Conservation (phyloP, 345 rosid genomes). For the Isatis tinctoria region DNA sequence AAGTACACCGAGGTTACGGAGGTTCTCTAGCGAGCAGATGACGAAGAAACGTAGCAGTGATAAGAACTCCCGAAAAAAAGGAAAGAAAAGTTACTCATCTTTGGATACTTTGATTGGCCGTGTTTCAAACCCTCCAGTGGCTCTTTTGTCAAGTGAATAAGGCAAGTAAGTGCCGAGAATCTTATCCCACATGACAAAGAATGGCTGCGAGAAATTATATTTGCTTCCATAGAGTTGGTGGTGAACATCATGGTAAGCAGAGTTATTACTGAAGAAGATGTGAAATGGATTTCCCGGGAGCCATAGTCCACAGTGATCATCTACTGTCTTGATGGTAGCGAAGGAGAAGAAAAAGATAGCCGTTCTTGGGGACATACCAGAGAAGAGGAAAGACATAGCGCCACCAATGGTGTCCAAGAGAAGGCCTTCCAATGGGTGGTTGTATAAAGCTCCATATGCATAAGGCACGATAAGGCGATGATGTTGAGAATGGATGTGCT, state of each 20-base stretch:
- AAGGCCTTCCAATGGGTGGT: constrained; percentile 67
- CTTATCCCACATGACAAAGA: constrained; percentile 73
- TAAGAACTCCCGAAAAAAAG: background rate
- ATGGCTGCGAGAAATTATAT: constrained; percentile 78
- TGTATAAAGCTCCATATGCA: constrained; percentile 64
- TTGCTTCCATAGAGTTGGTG: constrained; percentile 81
- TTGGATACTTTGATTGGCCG: constrained; percentile 50
- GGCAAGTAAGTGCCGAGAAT: constrained; percentile 75
- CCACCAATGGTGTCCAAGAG: constrained; percentile 75
- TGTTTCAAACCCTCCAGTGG: constrained; percentile 63
- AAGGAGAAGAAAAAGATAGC: constrained; percentile 47
- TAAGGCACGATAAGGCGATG: constrained; percentile 62
- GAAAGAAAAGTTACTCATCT: constrained; percentile 30
- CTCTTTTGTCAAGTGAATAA: constrained; percentile 65
- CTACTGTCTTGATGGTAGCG: constrained; percentile 68
- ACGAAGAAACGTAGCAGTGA: constrained; percentile 5
- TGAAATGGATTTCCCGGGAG: constrained; percentile 77
- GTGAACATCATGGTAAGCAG: constrained; percentile 82
- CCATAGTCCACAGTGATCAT: constrained; percentile 77
- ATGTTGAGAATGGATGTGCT: constrained; percentile 40
- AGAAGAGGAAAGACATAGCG: constrained; percentile 63
- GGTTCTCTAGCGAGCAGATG: constrained; percentile 17
- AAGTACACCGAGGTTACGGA: constrained; percentile 10
- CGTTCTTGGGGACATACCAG: constrained; percentile 70
- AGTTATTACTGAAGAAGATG: constrained; percentile 63